Percentiles rank a stretch among this genome's conserved stretches.
phyloP scores from a whole-genome alignment of 352 stramenopile genomes.

The Pythium monospermum region DNA sequence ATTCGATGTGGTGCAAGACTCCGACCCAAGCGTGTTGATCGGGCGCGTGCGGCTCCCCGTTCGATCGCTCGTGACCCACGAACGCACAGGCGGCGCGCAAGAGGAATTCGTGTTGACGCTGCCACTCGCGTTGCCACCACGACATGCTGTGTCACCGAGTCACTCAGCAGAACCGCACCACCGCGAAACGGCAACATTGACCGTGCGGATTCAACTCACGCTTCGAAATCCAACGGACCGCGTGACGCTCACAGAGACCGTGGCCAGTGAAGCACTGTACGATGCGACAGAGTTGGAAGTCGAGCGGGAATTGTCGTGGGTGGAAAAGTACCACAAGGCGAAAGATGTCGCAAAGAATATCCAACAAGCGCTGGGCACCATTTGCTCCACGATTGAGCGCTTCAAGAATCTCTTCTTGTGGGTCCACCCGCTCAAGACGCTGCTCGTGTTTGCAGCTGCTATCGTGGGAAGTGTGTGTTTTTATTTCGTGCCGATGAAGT shows the following conservation, averaged over 20 bases:
- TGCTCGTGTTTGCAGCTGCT: slow-evolving; percentile 16
- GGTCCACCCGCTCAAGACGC: slow-evolving; percentile 35
- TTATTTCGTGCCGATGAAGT: slow-evolving; percentile 23
- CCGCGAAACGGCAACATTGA: slow-evolving; percentile 14
- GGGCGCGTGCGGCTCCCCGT: slow-evolving; percentile 24
- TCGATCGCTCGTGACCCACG: slow-evolving; percentile 21
- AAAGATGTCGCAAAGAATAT: slow-evolving; percentile 37
- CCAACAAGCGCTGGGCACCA: slow-evolving; percentile 25
- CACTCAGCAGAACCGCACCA: background rate
- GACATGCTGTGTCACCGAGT: background rate
- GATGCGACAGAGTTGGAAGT: slow-evolving; percentile 30
- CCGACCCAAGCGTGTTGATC: slow-evolving; percentile 12
- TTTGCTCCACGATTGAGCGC: slow-evolving; percentile 26
- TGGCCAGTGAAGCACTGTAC: slow-evolving; percentile 34
- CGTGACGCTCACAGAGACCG: slow-evolving; percentile 25
- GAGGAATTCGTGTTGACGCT: slow-evolving; percentile 22
- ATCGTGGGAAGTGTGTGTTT: slow-evolving; percentile 11
- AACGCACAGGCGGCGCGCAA: slow-evolving; percentile 20
- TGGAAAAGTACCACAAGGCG: slow-evolving; percentile 40
- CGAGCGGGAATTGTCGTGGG: slow-evolving; percentile 29
- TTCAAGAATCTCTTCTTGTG: slow-evolving; percentile 37
- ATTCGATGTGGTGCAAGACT: slow-evolving; percentile 33
- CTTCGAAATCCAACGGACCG: slow-evolving; percentile 19
- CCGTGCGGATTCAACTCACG: slow-evolving; percentile 25
- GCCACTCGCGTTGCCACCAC: slow-evolving; percentile 12